A percentile compares a stretch with the other conserved stretches of the same genome.
Conservation (phyloP, 148 eudicot genomes). For the Suaeda aralocaspica region DNA sequence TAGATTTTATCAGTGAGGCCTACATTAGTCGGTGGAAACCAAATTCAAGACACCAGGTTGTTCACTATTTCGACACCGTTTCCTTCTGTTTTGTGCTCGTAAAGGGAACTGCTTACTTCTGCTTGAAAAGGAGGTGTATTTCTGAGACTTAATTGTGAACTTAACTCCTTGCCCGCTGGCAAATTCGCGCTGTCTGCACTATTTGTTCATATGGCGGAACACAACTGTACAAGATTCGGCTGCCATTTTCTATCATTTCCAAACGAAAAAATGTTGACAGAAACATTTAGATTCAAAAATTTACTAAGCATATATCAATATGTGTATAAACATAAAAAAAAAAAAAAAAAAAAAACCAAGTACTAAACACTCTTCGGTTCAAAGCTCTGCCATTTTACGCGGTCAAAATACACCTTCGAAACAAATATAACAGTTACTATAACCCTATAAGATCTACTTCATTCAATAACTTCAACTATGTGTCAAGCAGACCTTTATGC, state of each 20-base stretch:
- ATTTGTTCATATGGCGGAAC: neutral
- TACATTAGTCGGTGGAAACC: neutral
- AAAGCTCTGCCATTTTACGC: neutral
- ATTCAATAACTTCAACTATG: neutral
- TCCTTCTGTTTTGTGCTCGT: conserved; percentile 22
- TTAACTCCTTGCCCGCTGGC: conserved; percentile 4
- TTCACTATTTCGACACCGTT: conserved; percentile 27
- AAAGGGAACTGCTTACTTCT: conserved; percentile 14
- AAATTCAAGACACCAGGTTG: conserved; percentile 12
- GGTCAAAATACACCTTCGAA: neutral
- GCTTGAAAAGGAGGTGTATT: conserved; percentile 5
- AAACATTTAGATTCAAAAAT: neutral
- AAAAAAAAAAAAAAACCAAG: no score
- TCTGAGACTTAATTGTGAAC: neutral
- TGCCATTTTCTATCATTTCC: conserved; percentile 12
- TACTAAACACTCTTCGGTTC: no score
- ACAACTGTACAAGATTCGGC: conserved; percentile 12
- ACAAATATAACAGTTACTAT: no score
- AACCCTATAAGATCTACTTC: no score
- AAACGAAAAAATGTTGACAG: neutral
- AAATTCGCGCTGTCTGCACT: neutral
- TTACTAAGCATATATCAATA: no score
- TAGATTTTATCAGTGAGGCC: conserved; percentile 1
- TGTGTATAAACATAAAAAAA: no score
- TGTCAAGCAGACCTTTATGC: no score